A percentile compares a stretch with the other conserved stretches of the same genome.
Evolutionary conservation across 2,329 filamentous ascomycete genomes (phyloP).

Genomic region (Chaetomiaceae sp.): DNA sequence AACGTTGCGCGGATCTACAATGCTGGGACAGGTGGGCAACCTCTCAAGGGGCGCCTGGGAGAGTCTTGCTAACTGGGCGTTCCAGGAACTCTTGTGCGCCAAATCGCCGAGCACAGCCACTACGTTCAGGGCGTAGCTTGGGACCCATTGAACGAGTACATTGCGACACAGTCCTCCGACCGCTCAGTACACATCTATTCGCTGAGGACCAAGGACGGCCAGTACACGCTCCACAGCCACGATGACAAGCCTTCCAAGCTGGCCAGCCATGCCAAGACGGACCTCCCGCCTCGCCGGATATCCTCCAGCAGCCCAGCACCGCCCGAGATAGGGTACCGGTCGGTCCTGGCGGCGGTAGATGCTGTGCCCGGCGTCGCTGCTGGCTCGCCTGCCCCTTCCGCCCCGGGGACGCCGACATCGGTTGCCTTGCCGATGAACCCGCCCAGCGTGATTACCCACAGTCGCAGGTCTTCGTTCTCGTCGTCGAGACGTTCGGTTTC

Average conservation of each 20-base stretch:
- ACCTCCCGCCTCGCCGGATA: constrained; percentile 85
- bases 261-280: constrained; percentile 73
- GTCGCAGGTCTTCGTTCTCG: constrained; percentile 90
- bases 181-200: constrained; percentile 97
- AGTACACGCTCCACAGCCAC: constrained; percentile 68
- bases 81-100: constrained; percentile 64
- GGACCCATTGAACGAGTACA: constrained; percentile 97
- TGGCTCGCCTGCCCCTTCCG: constrained; percentile 83
- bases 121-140: constrained; percentile 98
- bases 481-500: constrained; percentile 80
- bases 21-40: constrained; percentile 68
- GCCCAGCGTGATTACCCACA: constrained; percentile 81
- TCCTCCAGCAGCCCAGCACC: constrained; percentile 91
- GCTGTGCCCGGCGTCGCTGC: constrained; percentile 50
- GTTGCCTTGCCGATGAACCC: constrained; percentile 93
- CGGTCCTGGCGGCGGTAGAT: constrained; percentile 57
- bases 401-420: constrained; percentile 88
- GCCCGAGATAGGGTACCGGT: constrained; percentile 68
- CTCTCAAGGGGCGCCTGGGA: no score
- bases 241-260: constrained; percentile 71
- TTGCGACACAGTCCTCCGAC: constrained; percentile 96
- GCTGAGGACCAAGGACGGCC: constrained; percentile 91
- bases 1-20: constrained; percentile 98
- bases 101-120: constrained; percentile 96
- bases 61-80: constrained; percentile 15